Percentiles rank a stretch among this genome's conserved stretches.
Evolutionary conservation across 495 filamentous ascomycete species (phyloP).

Genomic region (Penicillium parvum): DNA sequence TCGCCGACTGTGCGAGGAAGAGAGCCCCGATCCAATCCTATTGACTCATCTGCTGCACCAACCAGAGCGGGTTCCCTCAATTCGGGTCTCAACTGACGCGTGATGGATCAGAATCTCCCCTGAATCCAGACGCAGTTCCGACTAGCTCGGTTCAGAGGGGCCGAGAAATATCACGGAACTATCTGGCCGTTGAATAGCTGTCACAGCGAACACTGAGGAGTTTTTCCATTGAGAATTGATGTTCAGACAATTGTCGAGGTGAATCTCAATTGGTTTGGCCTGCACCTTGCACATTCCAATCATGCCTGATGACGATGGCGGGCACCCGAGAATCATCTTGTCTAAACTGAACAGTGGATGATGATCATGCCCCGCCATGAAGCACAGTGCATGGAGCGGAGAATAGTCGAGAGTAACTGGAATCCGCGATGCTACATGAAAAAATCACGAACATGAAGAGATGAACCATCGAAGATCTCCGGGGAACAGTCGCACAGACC

Average conservation of each 20-base stretch:
- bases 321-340: neutral
- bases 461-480: constrained; percentile 2
- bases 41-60: constrained; percentile 1
- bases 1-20: neutral
- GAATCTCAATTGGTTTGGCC: neutral
- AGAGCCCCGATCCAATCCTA: neutral
- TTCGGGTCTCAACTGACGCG: constrained; percentile 27
- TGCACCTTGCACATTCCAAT: constrained; percentile 17
- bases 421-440: constrained; percentile 19
- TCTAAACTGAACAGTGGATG: too few species aligned
- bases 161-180: neutral
- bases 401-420: constrained; percentile 13
- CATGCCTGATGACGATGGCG: constrained; percentile 12
- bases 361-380: neutral
- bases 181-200: neutral
- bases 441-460: too few species aligned
- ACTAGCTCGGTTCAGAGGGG: neutral
- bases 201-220: too few species aligned
- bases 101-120: constrained; percentile 33
- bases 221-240: too few species aligned
- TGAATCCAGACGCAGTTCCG: constrained; percentile 18
- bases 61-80: constrained; percentile 7
- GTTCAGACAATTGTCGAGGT: too few species aligned
- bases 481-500: constrained; percentile 16
- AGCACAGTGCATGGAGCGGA: constrained; percentile 6